These are phyloP conservation scores for Irpex rosettiformis DNA, from an alignment of 1,284 basidiomycete genomes.

Conservation along the genomic window DNA sequence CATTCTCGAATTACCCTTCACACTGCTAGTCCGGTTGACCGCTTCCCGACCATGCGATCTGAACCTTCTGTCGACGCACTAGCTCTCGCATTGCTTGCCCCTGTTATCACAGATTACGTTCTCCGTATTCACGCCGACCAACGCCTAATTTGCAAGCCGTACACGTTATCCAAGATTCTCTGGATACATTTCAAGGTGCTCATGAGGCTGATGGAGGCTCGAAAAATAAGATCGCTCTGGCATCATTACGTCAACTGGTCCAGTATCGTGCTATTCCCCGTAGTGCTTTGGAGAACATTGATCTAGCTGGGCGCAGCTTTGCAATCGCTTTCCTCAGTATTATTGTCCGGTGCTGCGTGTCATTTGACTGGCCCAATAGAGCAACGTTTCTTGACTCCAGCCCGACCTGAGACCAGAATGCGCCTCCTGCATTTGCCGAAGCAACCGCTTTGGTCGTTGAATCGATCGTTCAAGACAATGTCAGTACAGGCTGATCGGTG, in stretches of 20 bases:
- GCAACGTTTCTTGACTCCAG: constrained; percentile 38
- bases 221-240: constrained; percentile 18
- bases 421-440: too few relatives aligned
- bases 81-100: not conserved
- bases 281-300: constrained; percentile 35
- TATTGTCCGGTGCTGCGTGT: constrained; percentile 35
- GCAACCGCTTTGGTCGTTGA: too few relatives aligned
- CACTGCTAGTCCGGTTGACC: not conserved
- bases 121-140: not conserved
- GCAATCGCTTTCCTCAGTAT: constrained; percentile 5
- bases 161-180: constrained; percentile 8
- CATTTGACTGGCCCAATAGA: constrained; percentile 45
- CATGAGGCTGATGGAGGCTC: constrained; percentile 14
- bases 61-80: not conserved
- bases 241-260: constrained; percentile 31
- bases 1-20: not conserved
- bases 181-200: constrained; percentile 21
- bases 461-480: too few relatives aligned
- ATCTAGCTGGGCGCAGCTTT: constrained; percentile 17
- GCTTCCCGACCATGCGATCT: not conserved
- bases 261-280: constrained; percentile 30
- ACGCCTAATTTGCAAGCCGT: not conserved
- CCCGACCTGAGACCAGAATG: too few relatives aligned
- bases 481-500: too few relatives aligned
- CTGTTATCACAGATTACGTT: not conserved